Percentiles rank a stretch among this genome's conserved stretches.
Conservation (phyloP, 352 stramenopile species). For the Pythium folliculosum region DNA sequence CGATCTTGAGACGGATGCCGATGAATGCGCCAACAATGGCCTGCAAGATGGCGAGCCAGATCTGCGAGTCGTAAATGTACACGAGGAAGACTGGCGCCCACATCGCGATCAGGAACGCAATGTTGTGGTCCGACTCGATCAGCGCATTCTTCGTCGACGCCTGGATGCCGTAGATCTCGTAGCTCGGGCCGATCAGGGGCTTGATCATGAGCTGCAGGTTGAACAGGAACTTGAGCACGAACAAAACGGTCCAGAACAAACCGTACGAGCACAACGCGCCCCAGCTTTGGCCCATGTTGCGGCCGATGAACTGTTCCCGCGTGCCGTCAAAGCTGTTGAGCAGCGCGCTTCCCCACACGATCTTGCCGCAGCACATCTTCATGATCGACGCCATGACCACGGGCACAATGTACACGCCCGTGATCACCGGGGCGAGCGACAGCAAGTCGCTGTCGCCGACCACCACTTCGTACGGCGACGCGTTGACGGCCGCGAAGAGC, state of each 20-base stretch:
- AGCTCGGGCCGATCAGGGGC: conserved; percentile 94
- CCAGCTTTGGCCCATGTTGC: conserved; percentile 77
- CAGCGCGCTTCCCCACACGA: conserved; percentile 58
- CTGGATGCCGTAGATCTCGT: conserved; percentile 92
- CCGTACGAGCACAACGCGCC: conserved; percentile 65
- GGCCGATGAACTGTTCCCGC: conserved; percentile 79
- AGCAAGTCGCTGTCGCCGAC: conserved; percentile 65
- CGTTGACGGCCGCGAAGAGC: conserved; percentile 70
- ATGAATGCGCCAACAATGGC: conserved; percentile 74
- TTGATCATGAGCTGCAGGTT: conserved; percentile 98
- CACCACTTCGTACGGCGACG: conserved; percentile 64
- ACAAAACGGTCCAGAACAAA: conserved; percentile 80
- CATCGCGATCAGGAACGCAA: conserved; percentile 77
- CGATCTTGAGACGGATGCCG: conserved; percentile 80
- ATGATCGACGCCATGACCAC: conserved; percentile 62
- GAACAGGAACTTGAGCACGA: conserved; percentile 96
- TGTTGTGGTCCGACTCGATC: conserved; percentile 77
- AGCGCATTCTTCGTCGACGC: conserved; percentile 58
- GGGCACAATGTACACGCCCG: conserved; percentile 57
- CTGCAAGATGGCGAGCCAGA: conserved; percentile 86
- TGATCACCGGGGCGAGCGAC: conserved; percentile 53
- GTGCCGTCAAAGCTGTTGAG: conserved; percentile 72
- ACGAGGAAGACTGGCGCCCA: conserved; percentile 81
- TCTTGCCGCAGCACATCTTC: conserved; percentile 62
- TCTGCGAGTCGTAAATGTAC: conserved; percentile 88